phyloP scores from a whole-genome alignment of 1,139 yeast genomes.

The Blastobotrys malaysiensis region DNA sequence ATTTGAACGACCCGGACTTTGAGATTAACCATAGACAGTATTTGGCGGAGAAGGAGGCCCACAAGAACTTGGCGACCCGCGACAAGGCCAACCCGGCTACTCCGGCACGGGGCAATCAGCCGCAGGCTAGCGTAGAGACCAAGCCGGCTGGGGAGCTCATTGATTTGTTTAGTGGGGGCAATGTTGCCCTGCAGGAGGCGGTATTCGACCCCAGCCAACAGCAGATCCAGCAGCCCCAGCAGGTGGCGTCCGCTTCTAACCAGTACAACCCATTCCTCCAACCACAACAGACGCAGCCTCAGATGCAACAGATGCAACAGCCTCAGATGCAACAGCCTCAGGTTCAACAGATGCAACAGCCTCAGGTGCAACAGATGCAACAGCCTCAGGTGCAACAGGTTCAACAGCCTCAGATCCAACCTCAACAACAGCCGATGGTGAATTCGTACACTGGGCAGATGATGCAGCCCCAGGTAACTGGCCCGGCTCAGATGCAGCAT shows the following conservation, averaged over 20 bases:
- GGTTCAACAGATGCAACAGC: constrained; percentile 16
- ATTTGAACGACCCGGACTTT: constrained; percentile 79
- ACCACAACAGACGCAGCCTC: constrained; percentile 11
- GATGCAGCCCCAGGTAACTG: constrained; percentile 2
- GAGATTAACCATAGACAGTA: constrained; percentile 76
- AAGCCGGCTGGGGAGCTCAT: constrained; percentile 9
- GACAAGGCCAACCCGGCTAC: neutral
- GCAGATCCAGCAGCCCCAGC: constrained; percentile 17
- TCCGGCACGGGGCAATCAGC: neutral
- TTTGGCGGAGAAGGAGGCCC: constrained; percentile 54
- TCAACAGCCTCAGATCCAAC: constrained; percentile 13
- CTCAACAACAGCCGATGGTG: constrained; percentile 13
- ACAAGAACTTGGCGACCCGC: constrained; percentile 16
- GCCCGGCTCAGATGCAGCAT: constrained; percentile 9
- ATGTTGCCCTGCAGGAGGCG: constrained; percentile 14
- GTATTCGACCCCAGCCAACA: constrained; percentile 7
- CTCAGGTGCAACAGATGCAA: constrained; percentile 13
- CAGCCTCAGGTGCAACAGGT: constrained; percentile 14
- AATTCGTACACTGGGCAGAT: constrained; percentile 13
- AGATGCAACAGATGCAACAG: constrained; percentile 10
- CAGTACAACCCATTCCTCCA: constrained; percentile 19
- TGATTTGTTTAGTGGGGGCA: constrained; percentile 10
- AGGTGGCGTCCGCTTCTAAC: constrained; percentile 12
- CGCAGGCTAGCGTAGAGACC: neutral
- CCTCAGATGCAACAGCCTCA: constrained; percentile 12